phyloP scores from a whole-genome alignment of 352 stramenopile genomes.

The Blastocystis sp. region DNA sequence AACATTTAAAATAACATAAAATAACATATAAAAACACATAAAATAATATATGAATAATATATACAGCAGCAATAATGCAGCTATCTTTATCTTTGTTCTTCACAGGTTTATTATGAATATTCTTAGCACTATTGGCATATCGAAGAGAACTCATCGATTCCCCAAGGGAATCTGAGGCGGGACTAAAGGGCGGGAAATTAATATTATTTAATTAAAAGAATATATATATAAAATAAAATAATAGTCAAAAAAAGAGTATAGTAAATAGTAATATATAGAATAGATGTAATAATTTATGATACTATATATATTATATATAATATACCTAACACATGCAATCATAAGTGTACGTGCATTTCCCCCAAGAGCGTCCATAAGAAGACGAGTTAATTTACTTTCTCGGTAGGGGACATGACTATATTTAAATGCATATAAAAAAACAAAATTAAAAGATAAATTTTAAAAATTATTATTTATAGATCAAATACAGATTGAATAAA shows the following conservation, averaged over 20 bases:
- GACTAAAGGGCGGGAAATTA: slow-evolving; percentile 51
- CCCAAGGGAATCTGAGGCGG: slow-evolving; percentile 60
- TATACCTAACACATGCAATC: slow-evolving; percentile 59
- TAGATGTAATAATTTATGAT: neutral
- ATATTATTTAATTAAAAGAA: neutral
- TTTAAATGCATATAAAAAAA: neutral
- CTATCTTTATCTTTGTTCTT: slow-evolving; percentile 95
- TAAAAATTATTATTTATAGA: no score
- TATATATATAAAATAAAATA: no score
- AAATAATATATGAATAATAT: no score
- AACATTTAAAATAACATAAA: no score
- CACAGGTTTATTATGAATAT: slow-evolving; percentile 93
- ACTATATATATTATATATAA: slow-evolving; percentile 45
- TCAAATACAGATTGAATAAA: no score
- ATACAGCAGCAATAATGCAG: slow-evolving; percentile 66
- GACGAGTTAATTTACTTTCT: slow-evolving; percentile 65
- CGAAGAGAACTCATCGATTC: slow-evolving; percentile 92
- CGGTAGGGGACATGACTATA: slow-evolving; percentile 60
- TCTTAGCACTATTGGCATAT: slow-evolving; percentile 94
- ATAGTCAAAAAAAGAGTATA: slow-evolving; percentile 7
- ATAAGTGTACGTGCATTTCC: slow-evolving; percentile 68
- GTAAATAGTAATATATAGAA: slow-evolving; percentile 26
- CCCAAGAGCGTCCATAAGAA: slow-evolving; percentile 62
- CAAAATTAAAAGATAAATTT: no score
- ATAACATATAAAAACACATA: no score